These are phyloP conservation scores for Trypanosoma vivax DNA, from an alignment of 208 protist species.

Conservation along the genomic window DNA sequence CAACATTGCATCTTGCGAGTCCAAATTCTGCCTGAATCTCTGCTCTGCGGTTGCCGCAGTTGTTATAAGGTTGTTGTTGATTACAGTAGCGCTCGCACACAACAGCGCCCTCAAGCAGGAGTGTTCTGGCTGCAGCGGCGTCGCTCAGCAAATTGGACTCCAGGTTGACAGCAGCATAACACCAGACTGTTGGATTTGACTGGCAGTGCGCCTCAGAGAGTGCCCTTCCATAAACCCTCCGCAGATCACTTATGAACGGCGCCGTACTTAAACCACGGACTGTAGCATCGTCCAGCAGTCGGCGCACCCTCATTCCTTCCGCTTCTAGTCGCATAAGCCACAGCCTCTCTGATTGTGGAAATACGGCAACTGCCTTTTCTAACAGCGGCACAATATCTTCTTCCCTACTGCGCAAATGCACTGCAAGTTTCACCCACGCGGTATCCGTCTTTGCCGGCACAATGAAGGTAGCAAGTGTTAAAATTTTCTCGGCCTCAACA, in stretches of 20 bases:
- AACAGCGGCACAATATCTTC: slow-evolving; percentile 22
- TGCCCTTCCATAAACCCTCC: slow-evolving; percentile 33
- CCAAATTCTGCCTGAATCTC: slow-evolving; percentile 28
- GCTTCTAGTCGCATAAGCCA: slow-evolving; percentile 70
- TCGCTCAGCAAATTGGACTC: slow-evolving; percentile 35
- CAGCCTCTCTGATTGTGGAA: slow-evolving; percentile 42
- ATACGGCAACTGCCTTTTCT: slow-evolving; percentile 18
- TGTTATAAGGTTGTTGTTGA: slow-evolving; percentile 1
- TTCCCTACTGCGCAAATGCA: slow-evolving; percentile 41
- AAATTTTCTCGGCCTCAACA: slow-evolving; percentile 28
- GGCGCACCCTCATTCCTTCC: slow-evolving; percentile 12
- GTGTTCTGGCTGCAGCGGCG: slow-evolving; percentile 19
- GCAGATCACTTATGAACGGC: slow-evolving; percentile 24
- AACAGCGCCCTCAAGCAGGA: slow-evolving; percentile 16
- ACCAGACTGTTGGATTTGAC: slow-evolving; percentile 39
- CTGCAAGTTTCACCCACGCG: slow-evolving; percentile 49
- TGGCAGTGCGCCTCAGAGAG: slow-evolving; percentile 42
- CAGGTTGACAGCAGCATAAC: slow-evolving; percentile 49
- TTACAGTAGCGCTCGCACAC: slow-evolving; percentile 6
- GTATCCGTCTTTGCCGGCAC: slow-evolving; percentile 23
- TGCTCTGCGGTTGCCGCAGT: slow-evolving; percentile 4
- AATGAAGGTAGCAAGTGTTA: slow-evolving; percentile 24
- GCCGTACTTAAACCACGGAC: slow-evolving; percentile 1
- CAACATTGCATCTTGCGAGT: slow-evolving; percentile 29
- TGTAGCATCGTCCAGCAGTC: slow-evolving; percentile 6